phyloP scores from a whole-genome alignment of 352 stramenopile species.

The Phytophthora syringae region DNA sequence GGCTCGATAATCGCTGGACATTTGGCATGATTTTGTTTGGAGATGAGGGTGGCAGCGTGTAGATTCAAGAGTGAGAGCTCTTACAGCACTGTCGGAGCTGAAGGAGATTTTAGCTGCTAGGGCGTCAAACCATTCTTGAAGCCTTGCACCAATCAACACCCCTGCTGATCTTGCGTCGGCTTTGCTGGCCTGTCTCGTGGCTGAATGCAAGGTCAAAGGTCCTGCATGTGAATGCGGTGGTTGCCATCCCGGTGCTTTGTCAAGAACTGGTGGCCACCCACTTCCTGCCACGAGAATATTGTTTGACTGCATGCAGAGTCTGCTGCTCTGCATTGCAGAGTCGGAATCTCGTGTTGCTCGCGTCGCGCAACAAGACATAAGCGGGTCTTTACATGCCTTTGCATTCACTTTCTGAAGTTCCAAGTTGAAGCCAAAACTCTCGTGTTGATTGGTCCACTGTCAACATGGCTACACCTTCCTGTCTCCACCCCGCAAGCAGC shows the following conservation, averaged over 20 bases:
- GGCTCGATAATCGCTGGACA: not conserved
- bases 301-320: not conserved
- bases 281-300: slow-evolving; percentile 19
- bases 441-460: not conserved
- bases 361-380: slow-evolving; percentile 10
- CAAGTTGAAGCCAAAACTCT: slow-evolving; percentile 20
- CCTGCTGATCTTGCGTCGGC: slow-evolving; percentile 20
- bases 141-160: slow-evolving; percentile 6
- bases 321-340: too few species aligned
- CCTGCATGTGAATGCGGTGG: slow-evolving; percentile 14
- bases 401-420: not conserved
- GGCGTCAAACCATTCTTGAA: slow-evolving; percentile 7
- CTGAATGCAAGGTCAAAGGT: slow-evolving; percentile 26
- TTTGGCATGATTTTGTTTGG: slow-evolving; percentile 8
- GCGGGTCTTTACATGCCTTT: not conserved
- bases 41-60: not conserved
- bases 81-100: not conserved
- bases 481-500: slow-evolving; percentile 39
- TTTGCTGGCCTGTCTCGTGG: slow-evolving; percentile 19
- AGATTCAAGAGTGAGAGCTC: slow-evolving; percentile 25
- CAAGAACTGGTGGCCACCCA: slow-evolving; percentile 4
- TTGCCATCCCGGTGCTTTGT: slow-evolving; percentile 18
- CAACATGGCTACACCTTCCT: slow-evolving; percentile 19
- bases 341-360: not conserved
- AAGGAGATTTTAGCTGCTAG: not conserved